Evolutionary conservation across 2,329 filamentous ascomycete genomes (phyloP), one percentile per base, ranked within the genome.

Genomic region (Penicillium sp.): DNA sequence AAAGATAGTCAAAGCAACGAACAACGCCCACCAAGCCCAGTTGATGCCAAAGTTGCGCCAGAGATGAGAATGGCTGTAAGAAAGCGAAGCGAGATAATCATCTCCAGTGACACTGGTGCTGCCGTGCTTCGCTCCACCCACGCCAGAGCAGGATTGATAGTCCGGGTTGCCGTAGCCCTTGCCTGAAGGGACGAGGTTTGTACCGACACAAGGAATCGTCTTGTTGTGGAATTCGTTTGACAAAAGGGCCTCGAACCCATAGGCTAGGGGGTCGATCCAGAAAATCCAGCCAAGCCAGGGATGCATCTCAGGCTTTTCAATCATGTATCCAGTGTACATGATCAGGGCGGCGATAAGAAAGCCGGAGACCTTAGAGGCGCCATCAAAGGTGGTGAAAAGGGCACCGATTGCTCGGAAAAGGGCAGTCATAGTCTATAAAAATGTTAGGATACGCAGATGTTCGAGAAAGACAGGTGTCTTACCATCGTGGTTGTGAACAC

Each of bases 11-110:
- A 83, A 54, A 3, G 41, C 71, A 11, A 79, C 76, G 42, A 76
- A 84, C 0, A 84, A 58, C 6, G 61, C 71, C 78, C 80, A 84
- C 72, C 73, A 84, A 0, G 73, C 79, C 72, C 78, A 81, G 28
- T 83, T 53, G 36, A 81, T 80, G 7, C 78, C 79, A 41, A 81
- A 75, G 54, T 82, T 81, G 7, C 78, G 65, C 79, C 79, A 81
- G 1, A 81, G 44, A 27, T 80, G 72, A 0, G 53, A 52, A 35
- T 75, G 64, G 15, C 64, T 67, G 58, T 79, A 82, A 0, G 75
- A 76, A 0, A 85, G 64, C 2, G 73, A 76, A 0, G 52, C 53
- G 0, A 84, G 63, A 39, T 84, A 84, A 4, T 75, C 61, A n/a
- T 81, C 78, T 0, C 81, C 81, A 7, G 64, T 72, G 2, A 84